phyloP scores from a whole-genome alignment of 2,329 filamentous ascomycete species.

The Alternaria gansuensis region DNA sequence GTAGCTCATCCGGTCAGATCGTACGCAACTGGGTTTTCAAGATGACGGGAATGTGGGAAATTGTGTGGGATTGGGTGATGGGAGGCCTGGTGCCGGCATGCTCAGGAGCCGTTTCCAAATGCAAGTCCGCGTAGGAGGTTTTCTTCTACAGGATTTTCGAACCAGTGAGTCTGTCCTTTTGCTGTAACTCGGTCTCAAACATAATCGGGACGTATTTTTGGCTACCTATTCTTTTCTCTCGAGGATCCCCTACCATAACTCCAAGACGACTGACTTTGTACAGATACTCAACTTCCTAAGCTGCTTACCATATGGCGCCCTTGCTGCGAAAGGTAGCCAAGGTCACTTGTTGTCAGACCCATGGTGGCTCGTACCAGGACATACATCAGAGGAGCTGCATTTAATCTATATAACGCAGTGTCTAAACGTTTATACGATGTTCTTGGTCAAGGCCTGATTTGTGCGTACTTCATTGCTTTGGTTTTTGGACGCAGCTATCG shows the following conservation, averaged over 20 bases:
- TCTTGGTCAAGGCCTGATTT: conserved; percentile 25
- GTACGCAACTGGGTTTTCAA: neutral
- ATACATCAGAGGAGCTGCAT: conserved; percentile 8
- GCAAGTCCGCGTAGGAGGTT: neutral
- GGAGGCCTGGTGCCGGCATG: neutral
- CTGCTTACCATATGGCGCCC: conserved; percentile 11
- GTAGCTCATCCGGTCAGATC: neutral
- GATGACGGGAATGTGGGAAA: neutral
- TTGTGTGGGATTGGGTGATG: neutral
- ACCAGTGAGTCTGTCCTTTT: neutral
- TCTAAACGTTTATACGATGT: conserved; percentile 29
- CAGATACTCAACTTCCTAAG: conserved; percentile 15
- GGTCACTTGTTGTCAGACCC: conserved; percentile 25
- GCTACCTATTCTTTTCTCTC: too few relatives aligned
- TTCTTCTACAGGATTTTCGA: neutral
- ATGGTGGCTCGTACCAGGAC: conserved; percentile 15
- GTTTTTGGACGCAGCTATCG: conserved; percentile 25
- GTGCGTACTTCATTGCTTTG: conserved; percentile 26
- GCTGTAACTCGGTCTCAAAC: neutral
- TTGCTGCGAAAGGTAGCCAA: conserved; percentile 12
- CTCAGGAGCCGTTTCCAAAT: neutral
- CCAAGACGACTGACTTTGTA: neutral
- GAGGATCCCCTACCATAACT: neutral
- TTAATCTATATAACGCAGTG: conserved; percentile 17
- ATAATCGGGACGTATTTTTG: neutral